Conservation (phyloP, 140 eudicot species). For the Stevia rebaudiana region DNA sequence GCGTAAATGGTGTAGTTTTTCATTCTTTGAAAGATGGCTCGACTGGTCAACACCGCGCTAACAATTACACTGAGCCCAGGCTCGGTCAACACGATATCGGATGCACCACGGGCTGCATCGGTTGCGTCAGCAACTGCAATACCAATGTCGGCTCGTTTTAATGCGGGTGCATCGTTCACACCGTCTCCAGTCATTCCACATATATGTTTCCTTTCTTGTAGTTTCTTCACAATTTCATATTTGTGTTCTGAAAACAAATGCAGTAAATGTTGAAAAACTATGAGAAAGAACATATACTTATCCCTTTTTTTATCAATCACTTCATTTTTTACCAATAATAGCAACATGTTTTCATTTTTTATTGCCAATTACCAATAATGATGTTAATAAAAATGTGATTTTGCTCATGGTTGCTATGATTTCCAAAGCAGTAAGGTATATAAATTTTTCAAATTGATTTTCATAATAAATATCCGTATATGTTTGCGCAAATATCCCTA, state of each 20-base stretch:
- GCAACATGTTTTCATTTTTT: not conserved
- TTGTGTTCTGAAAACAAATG: conserved; percentile 58
- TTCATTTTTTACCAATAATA: not conserved
- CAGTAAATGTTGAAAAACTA: not conserved
- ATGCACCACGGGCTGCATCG: conserved; percentile 91
- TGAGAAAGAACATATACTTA: not conserved
- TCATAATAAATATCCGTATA: not conserved
- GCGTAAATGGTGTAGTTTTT: conserved; percentile 96
- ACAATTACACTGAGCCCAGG: conserved; percentile 90
- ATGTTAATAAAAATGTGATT: not conserved
- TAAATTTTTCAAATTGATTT: not conserved
- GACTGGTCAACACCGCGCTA: conserved; percentile 79
- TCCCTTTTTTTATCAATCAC: not conserved
- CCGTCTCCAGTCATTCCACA: conserved; percentile 99
- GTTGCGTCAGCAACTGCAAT: conserved; percentile 95
- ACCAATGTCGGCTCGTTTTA: conserved; percentile 91
- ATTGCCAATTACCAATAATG: not conserved
- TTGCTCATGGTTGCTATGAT: not conserved
- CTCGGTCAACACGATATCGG: conserved; percentile 85
- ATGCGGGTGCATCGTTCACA: conserved; percentile 91
- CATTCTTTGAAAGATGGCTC: conserved; percentile 97
- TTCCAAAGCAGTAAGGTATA: not conserved
- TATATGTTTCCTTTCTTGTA: conserved; percentile 80
- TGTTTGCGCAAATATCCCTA: not conserved
- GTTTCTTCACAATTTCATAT: conserved; percentile 83